Percentiles rank a stretch among this genome's conserved stretches.
Conservation (phyloP, 768 basidiomycete species). For the Boletus speciosus region DNA sequence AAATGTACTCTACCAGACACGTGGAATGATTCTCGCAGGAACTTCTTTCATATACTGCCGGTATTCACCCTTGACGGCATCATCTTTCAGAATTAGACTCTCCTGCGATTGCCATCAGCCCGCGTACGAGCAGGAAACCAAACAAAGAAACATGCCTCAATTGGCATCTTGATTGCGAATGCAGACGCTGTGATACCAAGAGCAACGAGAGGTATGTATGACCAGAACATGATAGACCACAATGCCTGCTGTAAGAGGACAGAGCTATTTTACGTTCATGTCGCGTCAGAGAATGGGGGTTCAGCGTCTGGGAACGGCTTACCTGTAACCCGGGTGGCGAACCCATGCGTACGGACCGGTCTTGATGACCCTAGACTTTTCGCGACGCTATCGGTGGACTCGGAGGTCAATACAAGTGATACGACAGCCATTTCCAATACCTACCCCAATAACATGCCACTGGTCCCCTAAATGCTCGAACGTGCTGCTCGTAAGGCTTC, state of each 20-base stretch:
- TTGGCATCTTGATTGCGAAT: constrained; percentile 31
- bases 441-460: constrained; percentile 27
- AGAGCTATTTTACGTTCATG: background rate
- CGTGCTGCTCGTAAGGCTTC: background rate
- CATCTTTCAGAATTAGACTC: constrained; percentile 24
- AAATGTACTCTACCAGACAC: constrained; percentile 18
- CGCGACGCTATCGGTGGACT: constrained; percentile 17
- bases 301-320: background rate
- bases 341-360: constrained; percentile 34
- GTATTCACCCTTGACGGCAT: constrained; percentile 23
- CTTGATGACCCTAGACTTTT: constrained; percentile 30
- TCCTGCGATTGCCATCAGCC: constrained; percentile 17
- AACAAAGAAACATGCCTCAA: constrained; percentile 22
- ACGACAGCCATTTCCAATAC: background rate
- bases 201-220: constrained; percentile 24
- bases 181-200: constrained; percentile 15
- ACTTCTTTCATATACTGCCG: constrained; percentile 26
- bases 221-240: constrained; percentile 31
- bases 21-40: constrained; percentile 26
- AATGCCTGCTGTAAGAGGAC: constrained; percentile 20
- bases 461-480: constrained; percentile 23
- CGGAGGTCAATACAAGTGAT: background rate
- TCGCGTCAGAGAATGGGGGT: background rate
- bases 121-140: background rate
- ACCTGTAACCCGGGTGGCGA: constrained; percentile 34